phyloP scores from a whole-genome alignment of 768 basidiomycete genomes.

The Termitomyces bulborhizus region DNA sequence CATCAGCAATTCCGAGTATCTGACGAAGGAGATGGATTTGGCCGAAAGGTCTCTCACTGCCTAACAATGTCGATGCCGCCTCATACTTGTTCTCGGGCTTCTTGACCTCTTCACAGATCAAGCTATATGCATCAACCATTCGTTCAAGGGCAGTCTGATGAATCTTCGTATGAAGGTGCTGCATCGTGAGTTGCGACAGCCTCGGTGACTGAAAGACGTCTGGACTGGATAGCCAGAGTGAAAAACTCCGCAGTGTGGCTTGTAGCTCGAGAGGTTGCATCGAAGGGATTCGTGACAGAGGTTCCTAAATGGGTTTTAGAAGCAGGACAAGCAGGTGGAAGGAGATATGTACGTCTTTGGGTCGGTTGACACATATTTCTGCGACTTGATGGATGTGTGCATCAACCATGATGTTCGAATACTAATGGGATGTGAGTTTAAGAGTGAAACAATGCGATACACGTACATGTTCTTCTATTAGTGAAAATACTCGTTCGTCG shows the following conservation, averaged over 20 bases:
- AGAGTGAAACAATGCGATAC: not conserved
- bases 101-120: conserved; percentile 72
- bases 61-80: conserved; percentile 80
- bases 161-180: conserved; percentile 57
- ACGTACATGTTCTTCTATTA: conserved; percentile 84
- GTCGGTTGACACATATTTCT: conserved; percentile 33
- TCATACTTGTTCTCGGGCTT: conserved; percentile 80
- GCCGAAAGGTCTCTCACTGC: conserved; percentile 80
- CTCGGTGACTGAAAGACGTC: conserved; percentile 80
- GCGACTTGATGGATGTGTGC: conserved; percentile 46
- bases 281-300: conserved; percentile 68
- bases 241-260: conserved; percentile 61
- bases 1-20: conserved; percentile 69
- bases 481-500: conserved; percentile 49
- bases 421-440: conserved; percentile 24
- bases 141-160: conserved; percentile 71
- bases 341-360: conserved; percentile 29
- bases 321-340: not conserved
- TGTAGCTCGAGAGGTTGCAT: conserved; percentile 62
- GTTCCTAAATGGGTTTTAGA: conserved; percentile 32
- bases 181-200: conserved; percentile 65
- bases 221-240: conserved; percentile 76
- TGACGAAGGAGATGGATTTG: conserved; percentile 68
- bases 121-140: conserved; percentile 63
- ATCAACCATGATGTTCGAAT: conserved; percentile 43